Base-by-base conservation (phyloP, 805 yeast species). In the Monosporozyma aerobia region DNA sequence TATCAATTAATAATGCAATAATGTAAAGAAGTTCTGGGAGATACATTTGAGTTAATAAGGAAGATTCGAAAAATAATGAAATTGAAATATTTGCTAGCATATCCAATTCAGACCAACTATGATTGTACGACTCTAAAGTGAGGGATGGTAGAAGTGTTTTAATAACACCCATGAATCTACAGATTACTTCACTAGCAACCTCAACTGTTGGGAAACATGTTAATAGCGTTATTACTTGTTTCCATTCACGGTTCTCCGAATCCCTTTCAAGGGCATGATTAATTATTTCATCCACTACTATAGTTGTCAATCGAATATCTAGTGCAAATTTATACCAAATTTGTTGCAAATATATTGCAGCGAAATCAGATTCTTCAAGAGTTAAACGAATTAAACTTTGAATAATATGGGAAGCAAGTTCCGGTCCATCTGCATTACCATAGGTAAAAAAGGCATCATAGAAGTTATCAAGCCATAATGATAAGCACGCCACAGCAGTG, bases 391-490 rank as follows among this genome's bases (percentile, higher is more conserved):
- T 79, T 57, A 86, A 74, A 51, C 78, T 78, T 48, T 88, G 71
- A 27, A 87, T 74, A 14, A 87, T 68, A 45, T 77, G 79, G 1
- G 82, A 75, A 5, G 83, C 77, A 52, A 77, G 68, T 46, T 78
- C 82, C 1, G 79, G 74, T 0, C 92, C 90, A 53, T 69, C 72
- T 22, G 73, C 75, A 35, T 77, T 79, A 56, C 76, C 79, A 10
- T 70, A 71, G 41, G 75, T 59, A 59, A 72, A 83, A 3, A 86
- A 80, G 55, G 79, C 66, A 13, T 73, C 71, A 62, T 80, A 78
- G 27, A 87, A 73, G 58, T 86, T 83, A 32, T 76, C 75, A 19
- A 85, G 73, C 95, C 95, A 88, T 0, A 90, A 89, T 0, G 85
- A 72, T 14, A 81, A 43, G 30, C 60, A 54, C 23, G 56, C 51